Conservation (phyloP, 2,329 filamentous ascomycete genomes). For the Sordariomycetes sp. region DNA sequence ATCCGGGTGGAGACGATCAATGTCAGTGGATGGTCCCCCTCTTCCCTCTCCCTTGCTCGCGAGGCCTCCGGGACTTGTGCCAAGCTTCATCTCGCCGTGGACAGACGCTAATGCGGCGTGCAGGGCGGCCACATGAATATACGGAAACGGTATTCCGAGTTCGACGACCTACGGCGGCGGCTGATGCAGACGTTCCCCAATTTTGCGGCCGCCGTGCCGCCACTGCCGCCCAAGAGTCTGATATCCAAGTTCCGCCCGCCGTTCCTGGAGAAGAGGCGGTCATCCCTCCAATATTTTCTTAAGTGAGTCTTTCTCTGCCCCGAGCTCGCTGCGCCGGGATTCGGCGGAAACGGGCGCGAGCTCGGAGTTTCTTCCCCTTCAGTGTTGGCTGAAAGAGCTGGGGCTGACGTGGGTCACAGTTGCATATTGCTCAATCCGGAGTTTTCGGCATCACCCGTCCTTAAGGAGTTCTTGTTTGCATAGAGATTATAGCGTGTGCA, state of each 20-base stretch:
- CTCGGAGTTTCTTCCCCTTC: neutral
- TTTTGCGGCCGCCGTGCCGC: slow-evolving; percentile 75
- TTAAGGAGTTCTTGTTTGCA: slow-evolving; percentile 80
- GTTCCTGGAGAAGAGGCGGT: slow-evolving; percentile 75
- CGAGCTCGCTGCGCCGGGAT: neutral
- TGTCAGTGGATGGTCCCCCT: slow-evolving; percentile 33
- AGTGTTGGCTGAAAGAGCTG: neutral
- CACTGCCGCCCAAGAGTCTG: slow-evolving; percentile 79
- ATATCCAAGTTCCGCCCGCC: slow-evolving; percentile 73
- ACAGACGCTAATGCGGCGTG: slow-evolving; percentile 8
- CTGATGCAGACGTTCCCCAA: slow-evolving; percentile 72
- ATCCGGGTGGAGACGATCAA: slow-evolving; percentile 76
- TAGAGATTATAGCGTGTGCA: slow-evolving; percentile 15
- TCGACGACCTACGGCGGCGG: slow-evolving; percentile 65
- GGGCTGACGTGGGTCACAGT: slow-evolving; percentile 26
- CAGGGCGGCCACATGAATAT: slow-evolving; percentile 49
- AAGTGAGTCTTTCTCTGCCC: slow-evolving; percentile 50
- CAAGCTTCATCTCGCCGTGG: neutral
- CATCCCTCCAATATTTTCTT: slow-evolving; percentile 81
- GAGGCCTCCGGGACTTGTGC: too few species aligned
- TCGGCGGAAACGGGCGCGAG: neutral
- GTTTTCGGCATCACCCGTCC: slow-evolving; percentile 78
- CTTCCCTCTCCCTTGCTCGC: neutral
- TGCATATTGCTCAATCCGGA: slow-evolving; percentile 88
- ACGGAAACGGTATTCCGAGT: slow-evolving; percentile 78